Percentiles rank a stretch among this genome's conserved stretches.
These are phyloP conservation scores for Alternaria longipes DNA, from an alignment of 2,329 filamentous ascomycete species.

Conservation along the genomic window DNA sequence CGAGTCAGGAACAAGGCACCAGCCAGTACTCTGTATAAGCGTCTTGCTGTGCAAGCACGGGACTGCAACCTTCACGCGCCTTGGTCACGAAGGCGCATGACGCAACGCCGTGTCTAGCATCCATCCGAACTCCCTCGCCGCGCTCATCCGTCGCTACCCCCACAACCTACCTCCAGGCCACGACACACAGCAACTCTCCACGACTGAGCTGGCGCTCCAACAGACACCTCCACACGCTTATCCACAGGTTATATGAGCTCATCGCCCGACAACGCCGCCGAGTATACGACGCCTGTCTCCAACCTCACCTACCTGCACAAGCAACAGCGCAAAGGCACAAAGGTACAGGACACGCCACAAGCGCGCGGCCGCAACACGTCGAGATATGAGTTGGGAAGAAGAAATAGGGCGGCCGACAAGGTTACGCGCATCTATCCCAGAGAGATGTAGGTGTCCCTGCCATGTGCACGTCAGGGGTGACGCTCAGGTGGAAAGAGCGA, in stretches of 20 bases:
- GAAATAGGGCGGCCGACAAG: constrained; percentile 49
- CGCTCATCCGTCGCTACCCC: constrained; percentile 24
- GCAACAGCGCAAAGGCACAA: constrained; percentile 47
- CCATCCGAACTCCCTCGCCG: constrained; percentile 29
- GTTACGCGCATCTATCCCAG: constrained; percentile 53
- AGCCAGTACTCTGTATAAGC: constrained; percentile 7
- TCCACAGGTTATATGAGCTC: constrained; percentile 51
- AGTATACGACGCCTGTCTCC: constrained; percentile 43
- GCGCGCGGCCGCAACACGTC: constrained; percentile 49
- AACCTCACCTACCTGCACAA: constrained; percentile 49
- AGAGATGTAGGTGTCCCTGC: constrained; percentile 47
- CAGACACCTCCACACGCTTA: constrained; percentile 12
- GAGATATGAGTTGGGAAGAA: constrained; percentile 55
- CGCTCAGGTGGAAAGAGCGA: background rate
- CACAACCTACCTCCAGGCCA: constrained; percentile 4
- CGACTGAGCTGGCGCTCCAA: constrained; percentile 20
- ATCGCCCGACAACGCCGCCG: constrained; percentile 46
- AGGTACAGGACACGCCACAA: constrained; percentile 47
- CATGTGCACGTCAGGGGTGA: background rate
- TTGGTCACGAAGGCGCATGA: constrained; percentile 35
- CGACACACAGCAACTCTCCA: constrained; percentile 9
- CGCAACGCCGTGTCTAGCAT: constrained; percentile 35
- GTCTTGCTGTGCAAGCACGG: constrained; percentile 28
- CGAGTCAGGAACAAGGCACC: constrained; percentile 27
- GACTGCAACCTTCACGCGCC: constrained; percentile 30